Evolutionary conservation across 1,284 basidiomycete species (phyloP).

Genomic region (Moniliophthora roreri): DNA sequence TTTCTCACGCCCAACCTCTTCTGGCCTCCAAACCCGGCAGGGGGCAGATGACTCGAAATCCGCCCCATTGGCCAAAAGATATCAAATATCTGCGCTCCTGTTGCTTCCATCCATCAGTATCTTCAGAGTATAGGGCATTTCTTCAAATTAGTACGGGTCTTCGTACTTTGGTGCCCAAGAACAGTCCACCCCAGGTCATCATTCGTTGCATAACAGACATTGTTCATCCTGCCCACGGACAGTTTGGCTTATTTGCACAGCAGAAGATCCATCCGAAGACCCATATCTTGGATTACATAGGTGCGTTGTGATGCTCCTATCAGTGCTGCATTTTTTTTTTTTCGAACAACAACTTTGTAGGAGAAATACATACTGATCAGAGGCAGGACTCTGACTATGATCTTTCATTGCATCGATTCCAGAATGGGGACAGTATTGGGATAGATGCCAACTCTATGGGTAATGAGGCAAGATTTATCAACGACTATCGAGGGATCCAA

Average conservation of each 20-base stretch:
- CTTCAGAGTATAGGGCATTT: slow-evolving; percentile 33
- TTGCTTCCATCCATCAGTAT: slow-evolving; percentile 55
- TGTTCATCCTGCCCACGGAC: slow-evolving; percentile 78
- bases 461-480: slow-evolving; percentile 86
- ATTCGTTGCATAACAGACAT: slow-evolving; percentile 46
- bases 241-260: slow-evolving; percentile 79
- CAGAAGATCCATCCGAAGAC: slow-evolving; percentile 66
- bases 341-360: slow-evolving; percentile 20
- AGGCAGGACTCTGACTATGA: slow-evolving; percentile 82
- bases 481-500: slow-evolving; percentile 80
- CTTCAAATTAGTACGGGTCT: slow-evolving; percentile 23
- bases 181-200: slow-evolving; percentile 26
- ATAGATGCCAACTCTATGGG: slow-evolving; percentile 76
- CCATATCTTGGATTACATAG: slow-evolving; percentile 81
- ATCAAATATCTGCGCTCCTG: slow-evolving; percentile 44
- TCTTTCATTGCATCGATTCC: slow-evolving; percentile 68
- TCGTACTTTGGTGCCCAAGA: slow-evolving; percentile 14
- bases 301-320: slow-evolving; percentile 20
- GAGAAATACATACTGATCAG: slow-evolving; percentile 79
- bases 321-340: neutral
- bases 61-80: slow-evolving; percentile 52
- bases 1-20: slow-evolving; percentile 25
- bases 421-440: slow-evolving; percentile 56
- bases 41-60: slow-evolving; percentile 19
- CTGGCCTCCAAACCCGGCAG: neutral